phyloP scores from a whole-genome alignment of 2,329 filamentous ascomycete species.

The Rhexocercosporidium sp. region DNA sequence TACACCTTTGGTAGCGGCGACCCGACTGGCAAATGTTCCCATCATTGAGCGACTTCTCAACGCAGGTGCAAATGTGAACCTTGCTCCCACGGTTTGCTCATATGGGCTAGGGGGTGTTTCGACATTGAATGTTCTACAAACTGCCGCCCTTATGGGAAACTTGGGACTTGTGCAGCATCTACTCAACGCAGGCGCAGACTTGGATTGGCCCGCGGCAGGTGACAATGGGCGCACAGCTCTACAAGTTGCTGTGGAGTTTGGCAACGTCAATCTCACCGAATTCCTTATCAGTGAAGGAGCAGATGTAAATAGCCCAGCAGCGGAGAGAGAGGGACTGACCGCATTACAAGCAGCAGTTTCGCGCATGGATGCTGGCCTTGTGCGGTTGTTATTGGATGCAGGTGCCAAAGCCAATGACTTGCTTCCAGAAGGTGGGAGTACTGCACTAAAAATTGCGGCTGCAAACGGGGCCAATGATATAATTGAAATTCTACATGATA shows the following conservation, averaged over 20 bases:
- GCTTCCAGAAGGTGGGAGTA: too few species aligned
- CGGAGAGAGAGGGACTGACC: background rate
- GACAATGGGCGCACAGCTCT: background rate
- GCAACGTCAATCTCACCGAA: background rate
- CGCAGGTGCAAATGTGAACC: background rate
- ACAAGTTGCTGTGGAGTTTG: background rate
- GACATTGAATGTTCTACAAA: background rate
- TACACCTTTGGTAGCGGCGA: background rate
- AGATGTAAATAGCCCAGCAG: slow-evolving; percentile 6
- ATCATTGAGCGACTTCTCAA: background rate
- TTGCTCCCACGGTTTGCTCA: background rate
- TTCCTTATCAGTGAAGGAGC: background rate
- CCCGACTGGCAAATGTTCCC: background rate
- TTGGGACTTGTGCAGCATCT: background rate
- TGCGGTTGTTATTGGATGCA: background rate
- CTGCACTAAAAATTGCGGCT: too few species aligned
- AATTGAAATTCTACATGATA: too few species aligned
- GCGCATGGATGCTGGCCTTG: too few species aligned
- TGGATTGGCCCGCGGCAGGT: background rate
- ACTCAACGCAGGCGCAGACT: background rate
- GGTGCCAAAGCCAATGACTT: too few species aligned
- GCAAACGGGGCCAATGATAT: too few species aligned
- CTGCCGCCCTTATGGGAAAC: background rate
- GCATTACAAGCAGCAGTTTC: slow-evolving; percentile 9
- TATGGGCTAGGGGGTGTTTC: background rate